phyloP scores from a whole-genome alignment of 2,329 filamentous ascomycete genomes.

The Pyrenochaeta sp. region DNA sequence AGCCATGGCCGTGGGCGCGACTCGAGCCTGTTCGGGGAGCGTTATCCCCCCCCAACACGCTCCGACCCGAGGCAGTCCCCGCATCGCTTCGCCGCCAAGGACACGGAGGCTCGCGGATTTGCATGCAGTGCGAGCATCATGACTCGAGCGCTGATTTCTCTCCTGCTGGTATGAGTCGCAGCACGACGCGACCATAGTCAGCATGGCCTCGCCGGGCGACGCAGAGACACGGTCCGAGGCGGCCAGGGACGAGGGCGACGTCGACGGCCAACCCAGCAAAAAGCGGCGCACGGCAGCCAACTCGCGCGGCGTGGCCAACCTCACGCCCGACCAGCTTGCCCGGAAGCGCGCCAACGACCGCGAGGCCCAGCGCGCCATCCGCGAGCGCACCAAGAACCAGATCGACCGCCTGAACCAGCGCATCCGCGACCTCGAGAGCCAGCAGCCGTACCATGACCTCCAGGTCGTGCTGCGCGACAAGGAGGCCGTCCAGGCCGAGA shows the following conservation, averaged over 20 bases:
- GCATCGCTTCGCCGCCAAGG: conserved; percentile 1
- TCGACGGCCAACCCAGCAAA: conserved; percentile 35
- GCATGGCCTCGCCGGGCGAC: conserved; percentile 33
- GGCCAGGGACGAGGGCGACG: conserved; percentile 21
- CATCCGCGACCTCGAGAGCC: conserved; percentile 78
- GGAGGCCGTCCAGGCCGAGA: conserved; percentile 79
- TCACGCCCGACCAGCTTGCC: conserved; percentile 87
- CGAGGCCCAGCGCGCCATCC: conserved; percentile 84
- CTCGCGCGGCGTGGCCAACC: conserved; percentile 81
- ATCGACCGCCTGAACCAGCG: conserved; percentile 77
- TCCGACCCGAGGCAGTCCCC: background rate
- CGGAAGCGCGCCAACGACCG: conserved; percentile 92
- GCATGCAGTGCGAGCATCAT: conserved; percentile 10
- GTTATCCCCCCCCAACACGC: background rate
- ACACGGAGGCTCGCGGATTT: background rate
- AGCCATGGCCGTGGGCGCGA: background rate
- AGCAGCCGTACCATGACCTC: conserved; percentile 85
- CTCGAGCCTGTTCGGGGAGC: background rate
- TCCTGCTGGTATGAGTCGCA: conserved; percentile 18
- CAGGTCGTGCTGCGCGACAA: conserved; percentile 79
- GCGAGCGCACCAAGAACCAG: conserved; percentile 81
- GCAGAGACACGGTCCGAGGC: conserved; percentile 28
- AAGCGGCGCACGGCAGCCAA: conserved; percentile 50
- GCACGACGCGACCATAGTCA: conserved; percentile 15
- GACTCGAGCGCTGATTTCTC: conserved; percentile 18